These are phyloP conservation scores for Corrigiola litoralis DNA, from an alignment of 179 eudicot genomes.

Conservation along the genomic window DNA sequence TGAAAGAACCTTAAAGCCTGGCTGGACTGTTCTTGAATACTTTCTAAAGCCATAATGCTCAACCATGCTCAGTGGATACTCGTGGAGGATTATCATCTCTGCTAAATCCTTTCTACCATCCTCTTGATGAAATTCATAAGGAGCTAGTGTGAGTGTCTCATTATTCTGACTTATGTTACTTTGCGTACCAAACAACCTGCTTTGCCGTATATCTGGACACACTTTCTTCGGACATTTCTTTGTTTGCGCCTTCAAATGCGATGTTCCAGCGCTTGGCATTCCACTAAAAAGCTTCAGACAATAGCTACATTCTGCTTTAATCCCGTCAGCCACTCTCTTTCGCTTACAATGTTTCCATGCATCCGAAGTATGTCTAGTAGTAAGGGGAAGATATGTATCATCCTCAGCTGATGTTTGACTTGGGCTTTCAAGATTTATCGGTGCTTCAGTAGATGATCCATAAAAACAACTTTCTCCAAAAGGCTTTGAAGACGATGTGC, in stretches of 20 bases:
- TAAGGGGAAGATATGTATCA: not conserved
- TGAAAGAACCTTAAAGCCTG: slow-evolving; percentile 1
- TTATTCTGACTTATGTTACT: not conserved
- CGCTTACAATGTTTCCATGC: not conserved
- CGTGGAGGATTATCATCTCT: slow-evolving; percentile 4
- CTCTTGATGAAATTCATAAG: slow-evolving; percentile 8
- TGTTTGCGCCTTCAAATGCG: not conserved
- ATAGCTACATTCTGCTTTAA: not conserved
- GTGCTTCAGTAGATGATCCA: not conserved
- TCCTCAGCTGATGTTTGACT: not conserved
- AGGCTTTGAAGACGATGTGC: not conserved
- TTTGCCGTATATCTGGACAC: not conserved
- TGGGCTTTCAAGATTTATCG: not conserved
- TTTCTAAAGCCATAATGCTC: slow-evolving; percentile 4
- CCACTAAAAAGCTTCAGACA: not conserved
- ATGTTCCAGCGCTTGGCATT: not conserved
- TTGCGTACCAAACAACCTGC: not conserved
- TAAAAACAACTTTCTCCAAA: not conserved
- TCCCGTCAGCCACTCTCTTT: not conserved
- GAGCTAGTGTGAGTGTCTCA: not conserved
- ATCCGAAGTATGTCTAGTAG: not conserved
- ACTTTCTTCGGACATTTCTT: not conserved
- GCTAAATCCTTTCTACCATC: slow-evolving; percentile 3
- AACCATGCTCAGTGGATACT: slow-evolving; percentile 8
- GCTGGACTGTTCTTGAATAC: slow-evolving; percentile 11